phyloP scores from a whole-genome alignment of 306 rosid species.

The Oxytropis ochrocephala region DNA sequence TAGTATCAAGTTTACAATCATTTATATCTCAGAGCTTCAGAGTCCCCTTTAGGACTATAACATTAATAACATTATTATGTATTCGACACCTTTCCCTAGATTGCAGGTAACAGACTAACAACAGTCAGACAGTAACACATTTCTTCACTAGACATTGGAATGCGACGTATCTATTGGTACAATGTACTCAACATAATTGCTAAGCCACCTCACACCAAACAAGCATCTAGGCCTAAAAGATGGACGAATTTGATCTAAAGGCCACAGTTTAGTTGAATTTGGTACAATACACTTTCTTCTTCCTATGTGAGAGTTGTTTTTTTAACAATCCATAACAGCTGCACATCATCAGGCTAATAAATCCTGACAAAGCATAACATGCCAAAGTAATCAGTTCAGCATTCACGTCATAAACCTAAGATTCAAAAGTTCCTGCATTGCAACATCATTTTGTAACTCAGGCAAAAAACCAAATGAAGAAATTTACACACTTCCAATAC shows the following conservation, averaged over 20 bases:
- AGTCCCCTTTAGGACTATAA: slow-evolving; percentile 18
- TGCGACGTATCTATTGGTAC: slow-evolving; percentile 20
- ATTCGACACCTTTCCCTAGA: slow-evolving; percentile 21
- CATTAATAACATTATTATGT: background rate
- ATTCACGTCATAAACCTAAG: slow-evolving; percentile 22
- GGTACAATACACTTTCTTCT: slow-evolving; percentile 30
- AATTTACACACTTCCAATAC: slow-evolving; percentile 25
- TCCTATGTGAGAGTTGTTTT: slow-evolving; percentile 28
- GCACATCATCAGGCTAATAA: slow-evolving; percentile 30
- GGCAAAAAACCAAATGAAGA: slow-evolving; percentile 32
- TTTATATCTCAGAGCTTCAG: slow-evolving; percentile 13
- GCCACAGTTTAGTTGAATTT: slow-evolving; percentile 28
- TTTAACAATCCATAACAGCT: slow-evolving; percentile 28
- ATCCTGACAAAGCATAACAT: slow-evolving; percentile 28
- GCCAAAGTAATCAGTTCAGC: slow-evolving; percentile 33
- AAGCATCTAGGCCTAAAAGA: slow-evolving; percentile 19
- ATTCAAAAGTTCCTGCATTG: slow-evolving; percentile 31
- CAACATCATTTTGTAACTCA: slow-evolving; percentile 37
- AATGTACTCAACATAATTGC: slow-evolving; percentile 20
- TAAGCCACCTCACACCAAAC: slow-evolving; percentile 14
- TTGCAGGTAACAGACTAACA: slow-evolving; percentile 14
- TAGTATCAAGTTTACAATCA: slow-evolving; percentile 14
- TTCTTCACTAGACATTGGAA: slow-evolving; percentile 16
- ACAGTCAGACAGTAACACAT: slow-evolving; percentile 13
- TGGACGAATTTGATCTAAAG: slow-evolving; percentile 31